These are phyloP conservation scores for Huntiella omanensis DNA, from an alignment of 2,329 filamentous ascomycete species.

Conservation along the genomic window DNA sequence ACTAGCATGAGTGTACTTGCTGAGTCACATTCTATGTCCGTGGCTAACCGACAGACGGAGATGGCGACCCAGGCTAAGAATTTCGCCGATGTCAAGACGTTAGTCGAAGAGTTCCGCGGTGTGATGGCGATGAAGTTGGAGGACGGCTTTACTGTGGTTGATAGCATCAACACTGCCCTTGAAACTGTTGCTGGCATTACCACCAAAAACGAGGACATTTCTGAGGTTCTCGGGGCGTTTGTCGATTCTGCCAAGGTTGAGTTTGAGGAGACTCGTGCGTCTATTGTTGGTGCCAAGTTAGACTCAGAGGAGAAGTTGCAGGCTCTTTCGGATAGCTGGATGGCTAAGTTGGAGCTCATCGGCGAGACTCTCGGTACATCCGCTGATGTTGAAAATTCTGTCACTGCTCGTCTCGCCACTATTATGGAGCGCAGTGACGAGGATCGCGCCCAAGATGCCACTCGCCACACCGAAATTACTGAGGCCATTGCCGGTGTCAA, in stretches of 20 bases:
- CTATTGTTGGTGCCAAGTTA: constrained; percentile 64
- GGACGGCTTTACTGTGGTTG: constrained; percentile 53
- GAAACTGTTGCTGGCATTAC: constrained; percentile 21
- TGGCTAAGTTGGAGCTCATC: constrained; percentile 22
- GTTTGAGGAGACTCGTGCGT: constrained; percentile 69
- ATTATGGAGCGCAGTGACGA: constrained; percentile 59
- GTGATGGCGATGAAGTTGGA: constrained; percentile 60
- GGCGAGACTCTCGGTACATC: constrained; percentile 64
- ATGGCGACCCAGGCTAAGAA: constrained; percentile 60
- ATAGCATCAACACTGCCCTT: constrained; percentile 33
- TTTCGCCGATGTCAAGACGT: constrained; percentile 58
- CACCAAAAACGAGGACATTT: constrained; percentile 34
- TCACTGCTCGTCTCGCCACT: constrained; percentile 43
- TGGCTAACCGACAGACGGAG: constrained; percentile 71
- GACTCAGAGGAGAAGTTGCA: constrained; percentile 65
- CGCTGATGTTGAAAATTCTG: constrained; percentile 62
- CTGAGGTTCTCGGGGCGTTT: constrained; percentile 50
- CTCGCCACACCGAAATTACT: constrained; percentile 58
- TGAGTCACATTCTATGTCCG: constrained; percentile 55
- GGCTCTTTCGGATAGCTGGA: constrained; percentile 33
- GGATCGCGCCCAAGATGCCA: constrained; percentile 50
- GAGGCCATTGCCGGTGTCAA: constrained; percentile 58
- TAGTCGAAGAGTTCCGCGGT: constrained; percentile 61
- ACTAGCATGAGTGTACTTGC: constrained; percentile 28
- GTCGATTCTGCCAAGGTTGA: constrained; percentile 62